phyloP scores from a whole-genome alignment of 495 filamentous ascomycete genomes.

The Talaromyces wortmannii region DNA sequence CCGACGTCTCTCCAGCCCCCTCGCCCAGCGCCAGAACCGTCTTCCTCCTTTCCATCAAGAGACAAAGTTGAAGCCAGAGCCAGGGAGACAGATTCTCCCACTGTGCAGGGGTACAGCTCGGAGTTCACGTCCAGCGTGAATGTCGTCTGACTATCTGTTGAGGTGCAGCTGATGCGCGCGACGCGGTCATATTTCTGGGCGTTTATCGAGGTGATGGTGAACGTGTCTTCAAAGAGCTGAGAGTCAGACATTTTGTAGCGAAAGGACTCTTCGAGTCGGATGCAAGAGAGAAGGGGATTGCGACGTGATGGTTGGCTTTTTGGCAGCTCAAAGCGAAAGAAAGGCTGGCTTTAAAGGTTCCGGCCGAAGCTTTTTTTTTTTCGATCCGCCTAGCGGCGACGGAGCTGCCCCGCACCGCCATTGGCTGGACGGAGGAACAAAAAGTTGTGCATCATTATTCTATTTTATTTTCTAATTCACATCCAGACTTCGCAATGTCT shows the following conservation, averaged over 20 bases:
- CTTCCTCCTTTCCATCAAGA: constrained; percentile 72
- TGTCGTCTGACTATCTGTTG: constrained; percentile 58
- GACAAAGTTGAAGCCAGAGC: constrained; percentile 77
- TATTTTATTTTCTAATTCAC: background rate
- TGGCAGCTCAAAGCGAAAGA: too few relatives aligned
- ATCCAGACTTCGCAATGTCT: constrained; percentile 51
- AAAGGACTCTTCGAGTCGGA: background rate
- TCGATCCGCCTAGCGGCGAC: background rate
- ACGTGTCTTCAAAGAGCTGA: constrained; percentile 86
- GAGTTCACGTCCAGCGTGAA: constrained; percentile 91
- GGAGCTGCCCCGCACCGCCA: constrained; percentile 3
- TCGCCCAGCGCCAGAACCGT: constrained; percentile 43
- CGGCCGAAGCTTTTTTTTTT: constrained; percentile 49
- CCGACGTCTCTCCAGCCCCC: constrained; percentile 72
- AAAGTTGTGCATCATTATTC: background rate
- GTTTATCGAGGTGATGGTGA: constrained; percentile 73
- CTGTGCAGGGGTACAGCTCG: constrained; percentile 73
- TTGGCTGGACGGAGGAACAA: background rate
- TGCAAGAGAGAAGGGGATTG: background rate
- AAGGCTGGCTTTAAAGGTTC: background rate
- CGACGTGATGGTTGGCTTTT: background rate
- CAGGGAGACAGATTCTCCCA: constrained; percentile 68
- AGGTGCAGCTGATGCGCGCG: constrained; percentile 67
- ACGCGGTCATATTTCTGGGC: constrained; percentile 91
- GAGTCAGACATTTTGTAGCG: constrained; percentile 60